These are phyloP conservation scores for Citrus cavaleriei DNA, from an alignment of 345 rosid species.

Conservation along the genomic window DNA sequence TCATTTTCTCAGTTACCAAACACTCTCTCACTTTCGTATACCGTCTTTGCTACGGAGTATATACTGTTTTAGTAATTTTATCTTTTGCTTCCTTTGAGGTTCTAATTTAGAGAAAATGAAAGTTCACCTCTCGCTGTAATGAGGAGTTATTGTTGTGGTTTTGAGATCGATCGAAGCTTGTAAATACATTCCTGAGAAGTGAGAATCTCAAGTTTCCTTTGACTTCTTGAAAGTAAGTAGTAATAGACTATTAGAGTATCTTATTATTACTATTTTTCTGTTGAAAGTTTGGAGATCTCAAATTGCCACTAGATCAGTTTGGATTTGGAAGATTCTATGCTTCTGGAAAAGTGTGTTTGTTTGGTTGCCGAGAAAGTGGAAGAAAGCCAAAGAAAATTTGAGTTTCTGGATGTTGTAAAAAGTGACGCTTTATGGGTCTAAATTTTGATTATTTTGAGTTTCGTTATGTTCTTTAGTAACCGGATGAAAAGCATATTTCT, in stretches of 20 bases:
- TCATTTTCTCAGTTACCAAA: constrained; percentile 40
- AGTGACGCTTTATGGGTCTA: background rate
- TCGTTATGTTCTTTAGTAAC: background rate
- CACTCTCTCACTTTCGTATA: constrained; percentile 7
- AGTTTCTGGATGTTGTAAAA: background rate
- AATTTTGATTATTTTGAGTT: background rate
- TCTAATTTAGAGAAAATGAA: background rate
- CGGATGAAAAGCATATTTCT: background rate
- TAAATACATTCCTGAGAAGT: background rate
- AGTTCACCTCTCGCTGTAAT: constrained; percentile 13
- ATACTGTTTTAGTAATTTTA: background rate
- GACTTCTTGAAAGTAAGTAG: constrained; percentile 25
- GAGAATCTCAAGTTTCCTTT: constrained; percentile 4
- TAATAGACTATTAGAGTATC: background rate
- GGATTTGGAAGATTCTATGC: constrained; percentile 21
- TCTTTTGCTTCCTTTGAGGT: constrained; percentile 10
- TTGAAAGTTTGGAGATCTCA: background rate
- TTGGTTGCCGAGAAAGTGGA: constrained; percentile 17
- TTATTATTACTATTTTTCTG: background rate
- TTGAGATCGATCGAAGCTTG: constrained; percentile 26
- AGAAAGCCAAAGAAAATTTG: constrained; percentile 16
- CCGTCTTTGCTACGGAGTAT: constrained; percentile 4
- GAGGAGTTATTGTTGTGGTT: background rate
- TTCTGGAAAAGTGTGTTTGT: constrained; percentile 9
- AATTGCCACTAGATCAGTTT: constrained; percentile 32